Percentiles rank a stretch among this genome's conserved stretches.
Evolutionary conservation across 768 basidiomycete species (phyloP).

Genomic region (Amanita rimosa): DNA sequence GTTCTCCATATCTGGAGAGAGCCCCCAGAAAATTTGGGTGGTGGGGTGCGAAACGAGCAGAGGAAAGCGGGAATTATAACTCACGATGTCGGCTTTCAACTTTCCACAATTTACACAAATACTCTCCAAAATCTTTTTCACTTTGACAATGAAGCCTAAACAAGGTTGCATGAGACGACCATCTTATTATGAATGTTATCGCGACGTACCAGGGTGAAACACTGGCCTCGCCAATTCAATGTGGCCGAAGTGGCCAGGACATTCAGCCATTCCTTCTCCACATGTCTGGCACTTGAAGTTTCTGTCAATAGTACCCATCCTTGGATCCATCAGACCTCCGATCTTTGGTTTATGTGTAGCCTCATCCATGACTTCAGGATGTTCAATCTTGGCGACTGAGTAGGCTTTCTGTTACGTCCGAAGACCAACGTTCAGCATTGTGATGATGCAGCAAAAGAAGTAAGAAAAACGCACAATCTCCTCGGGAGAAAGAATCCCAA

Average conservation of each 20-base stretch:
- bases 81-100: constrained; percentile 95
- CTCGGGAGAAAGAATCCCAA: constrained; percentile 96
- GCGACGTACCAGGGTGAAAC: constrained; percentile 80
- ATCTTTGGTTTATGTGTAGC: constrained; percentile 79
- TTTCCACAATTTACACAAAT: constrained; percentile 99
- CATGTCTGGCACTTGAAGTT: constrained; percentile 99
- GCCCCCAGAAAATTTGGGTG: constrained; percentile 97
- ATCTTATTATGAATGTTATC: background rate
- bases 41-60: constrained; percentile 93
- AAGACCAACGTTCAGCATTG: constrained; percentile 9
- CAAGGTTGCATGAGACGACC: background rate
- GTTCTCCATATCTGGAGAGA: constrained; percentile 93
- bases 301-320: constrained; percentile 95
- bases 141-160: constrained; percentile 94
- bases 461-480: constrained; percentile 70
- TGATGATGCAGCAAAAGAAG: constrained; percentile 8
- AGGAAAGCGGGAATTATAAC: constrained; percentile 61
- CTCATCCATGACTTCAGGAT: constrained; percentile 98
- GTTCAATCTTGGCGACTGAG: constrained; percentile 96
- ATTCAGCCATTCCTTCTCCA: constrained; percentile 99
- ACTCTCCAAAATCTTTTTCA: constrained; percentile 99
- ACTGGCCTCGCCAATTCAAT: constrained; percentile 96
- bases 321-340: constrained; percentile 94
- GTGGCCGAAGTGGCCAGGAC: constrained; percentile 98
- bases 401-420: constrained; percentile 76